These are phyloP conservation scores for Coemansia sp. DNA, from an alignment of 192 early-diverging fungal genomes.

Conservation along the genomic window DNA sequence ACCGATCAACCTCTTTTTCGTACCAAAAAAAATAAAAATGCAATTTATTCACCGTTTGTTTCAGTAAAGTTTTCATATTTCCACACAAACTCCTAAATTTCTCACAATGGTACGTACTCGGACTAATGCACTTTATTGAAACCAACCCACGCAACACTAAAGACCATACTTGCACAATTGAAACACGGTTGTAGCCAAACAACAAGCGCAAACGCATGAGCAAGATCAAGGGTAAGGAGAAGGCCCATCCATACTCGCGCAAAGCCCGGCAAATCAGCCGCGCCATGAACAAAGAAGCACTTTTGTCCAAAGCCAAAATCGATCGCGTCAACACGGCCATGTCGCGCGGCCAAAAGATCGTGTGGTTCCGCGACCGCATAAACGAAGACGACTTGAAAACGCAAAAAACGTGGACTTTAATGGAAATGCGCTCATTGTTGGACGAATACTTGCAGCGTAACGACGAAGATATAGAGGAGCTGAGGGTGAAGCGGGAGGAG, in stretches of 20 bases:
- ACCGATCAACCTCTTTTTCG: too few relatives aligned
- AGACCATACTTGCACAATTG: not conserved
- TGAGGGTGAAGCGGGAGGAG: conserved; percentile 39
- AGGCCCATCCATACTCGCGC: conserved; percentile 74
- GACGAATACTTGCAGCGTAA: conserved; percentile 60
- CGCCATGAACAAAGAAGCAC: conserved; percentile 58
- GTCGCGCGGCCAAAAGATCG: conserved; percentile 56
- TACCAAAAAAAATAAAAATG: too few relatives aligned
- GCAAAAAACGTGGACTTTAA: conserved; percentile 40
- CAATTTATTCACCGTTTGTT: too few relatives aligned
- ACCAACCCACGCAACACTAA: not conserved
- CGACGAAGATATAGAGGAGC: conserved; percentile 58
- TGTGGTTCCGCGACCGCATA: conserved; percentile 67
- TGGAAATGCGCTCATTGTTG: conserved; percentile 18
- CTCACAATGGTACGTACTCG: not conserved
- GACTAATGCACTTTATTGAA: not conserved
- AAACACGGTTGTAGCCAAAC: conserved; percentile 50
- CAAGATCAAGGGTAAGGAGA: conserved; percentile 61
- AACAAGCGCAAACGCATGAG: conserved; percentile 56
- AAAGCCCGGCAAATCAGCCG: conserved; percentile 68
- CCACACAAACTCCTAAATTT: not conserved
- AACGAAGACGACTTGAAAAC: conserved; percentile 52
- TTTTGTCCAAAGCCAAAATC: conserved; percentile 48
- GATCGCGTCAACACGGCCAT: conserved; percentile 39
- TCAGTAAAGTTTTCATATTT: not conserved